Evolutionary conservation across 179 eudicot genomes (phyloP), one percentile per base, ranked within the genome.

Genomic region (Sideroxylon spinosum): DNA sequence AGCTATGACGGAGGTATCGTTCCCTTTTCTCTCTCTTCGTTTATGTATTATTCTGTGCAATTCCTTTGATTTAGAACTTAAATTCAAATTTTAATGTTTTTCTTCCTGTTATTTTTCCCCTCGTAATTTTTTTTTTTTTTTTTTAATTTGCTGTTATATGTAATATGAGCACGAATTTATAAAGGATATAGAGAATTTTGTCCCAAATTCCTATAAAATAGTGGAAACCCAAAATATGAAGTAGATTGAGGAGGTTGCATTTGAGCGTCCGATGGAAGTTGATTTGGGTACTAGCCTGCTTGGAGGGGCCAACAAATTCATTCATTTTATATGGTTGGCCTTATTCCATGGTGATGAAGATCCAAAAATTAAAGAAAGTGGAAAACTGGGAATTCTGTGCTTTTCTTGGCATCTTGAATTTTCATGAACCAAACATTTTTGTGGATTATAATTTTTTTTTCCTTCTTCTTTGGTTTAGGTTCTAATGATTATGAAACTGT

Each of bases 1-100:
- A 73, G 76, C 62, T 25, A 78, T 78, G 81, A 78, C 81, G 17
- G 81, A 78, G 81, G 81, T 78, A 71, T 44, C 17, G 16, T 78
- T 48, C 7, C 20, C 23, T 9, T 52, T 55, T 66, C 73, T 76
- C 59, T 48, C 12, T 26, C 17, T 19, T 56, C 50, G 0, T 65
- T 0, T 49, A 13, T 76, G 12, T 3, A 23, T 76, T 26, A 25
- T 1, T 52, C 63, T 50, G 19, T 29, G 20, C 22, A 75, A 19
- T 32, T 77, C 50, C 28, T 73, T 73, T 5, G 26, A 53, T 50
- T 19, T 67, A 25, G 11, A 55, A 52, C 28, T 0, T 72, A 16
- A 25, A 14, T 28, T 16, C 23, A 72, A 72, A 72, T n/a, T n/a
- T n/a, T n/a, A n/a, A n/a, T n/a, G n/a, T n/a, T n/a, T n/a, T n/a